A percentile compares a stretch with the other conserved stretches of the same genome.
Evolutionary conservation across 345 rosid species (phyloP).

Genomic region (Durio zibethinus): DNA sequence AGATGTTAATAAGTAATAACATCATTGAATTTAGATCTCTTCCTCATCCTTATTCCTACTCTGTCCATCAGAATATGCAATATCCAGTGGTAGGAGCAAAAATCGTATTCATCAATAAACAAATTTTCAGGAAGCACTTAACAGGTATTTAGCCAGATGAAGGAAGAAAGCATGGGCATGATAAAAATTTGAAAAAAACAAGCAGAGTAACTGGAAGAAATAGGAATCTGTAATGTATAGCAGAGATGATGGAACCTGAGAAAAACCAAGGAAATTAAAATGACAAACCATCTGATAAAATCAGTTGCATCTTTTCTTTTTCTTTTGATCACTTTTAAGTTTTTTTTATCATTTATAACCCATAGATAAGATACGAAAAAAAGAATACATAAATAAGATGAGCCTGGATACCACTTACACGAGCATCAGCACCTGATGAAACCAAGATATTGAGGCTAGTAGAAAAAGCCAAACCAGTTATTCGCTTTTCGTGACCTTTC

Average conservation of each 20-base stretch:
- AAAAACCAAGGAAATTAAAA: not conserved
- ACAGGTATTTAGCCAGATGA: not conserved
- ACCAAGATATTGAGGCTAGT: constrained; percentile 29
- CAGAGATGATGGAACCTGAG: not conserved
- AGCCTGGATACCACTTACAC: constrained; percentile 27
- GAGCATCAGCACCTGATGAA: constrained; percentile 49
- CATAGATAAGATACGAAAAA: not conserved
- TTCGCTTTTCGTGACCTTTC: constrained; percentile 34
- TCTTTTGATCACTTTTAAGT: not conserved
- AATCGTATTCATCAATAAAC: not conserved
- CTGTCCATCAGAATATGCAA: not conserved
- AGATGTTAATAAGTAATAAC: not conserved
- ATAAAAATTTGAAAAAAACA: too few species aligned
- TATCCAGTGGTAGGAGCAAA: not conserved
- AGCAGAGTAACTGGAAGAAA: not conserved
- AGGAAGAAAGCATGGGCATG: not conserved
- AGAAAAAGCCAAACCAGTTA: constrained; percentile 47
- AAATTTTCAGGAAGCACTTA: too few species aligned
- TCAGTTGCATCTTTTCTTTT: not conserved
- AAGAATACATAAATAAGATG: not conserved
- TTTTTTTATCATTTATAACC: not conserved
- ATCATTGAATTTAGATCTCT: not conserved
- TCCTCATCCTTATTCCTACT: not conserved
- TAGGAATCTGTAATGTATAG: not conserved
- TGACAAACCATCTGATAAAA: not conserved